phyloP scores from a whole-genome alignment of 306 rosid genomes.

The Canavalia ensiformis region DNA sequence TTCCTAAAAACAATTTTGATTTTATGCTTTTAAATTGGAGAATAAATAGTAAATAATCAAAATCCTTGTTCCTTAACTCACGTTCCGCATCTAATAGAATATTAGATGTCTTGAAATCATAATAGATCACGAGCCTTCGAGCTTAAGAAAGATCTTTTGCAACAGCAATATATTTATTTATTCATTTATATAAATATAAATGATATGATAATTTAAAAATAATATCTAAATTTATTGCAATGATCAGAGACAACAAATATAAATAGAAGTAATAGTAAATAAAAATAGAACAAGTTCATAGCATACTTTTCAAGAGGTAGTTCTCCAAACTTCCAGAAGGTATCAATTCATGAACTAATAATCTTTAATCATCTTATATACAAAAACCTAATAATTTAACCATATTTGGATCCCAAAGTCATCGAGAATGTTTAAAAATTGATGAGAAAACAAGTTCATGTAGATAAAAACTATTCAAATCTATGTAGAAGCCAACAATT shows the following conservation, averaged over 20 bases:
- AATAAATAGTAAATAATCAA: constrained; percentile 8
- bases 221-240: constrained; percentile 18
- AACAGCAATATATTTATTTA: constrained; percentile 10
- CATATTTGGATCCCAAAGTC: constrained; percentile 81
- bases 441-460: no score
- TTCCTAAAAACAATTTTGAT: constrained; percentile 64
- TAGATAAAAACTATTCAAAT: no score
- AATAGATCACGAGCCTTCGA: constrained; percentile 81
- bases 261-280: constrained; percentile 27
- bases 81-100: constrained; percentile 49
- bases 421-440: constrained; percentile 74
- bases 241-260: constrained; percentile 27
- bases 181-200: no score
- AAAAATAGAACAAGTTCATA: constrained; percentile 48
- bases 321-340: constrained; percentile 98
- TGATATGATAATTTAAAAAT: not conserved
- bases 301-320: constrained; percentile 93
- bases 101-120: constrained; percentile 91
- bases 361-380: constrained; percentile 92
- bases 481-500: no score
- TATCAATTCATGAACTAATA: constrained; percentile 90
- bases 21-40: constrained; percentile 35
- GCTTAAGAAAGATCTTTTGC: constrained; percentile 92
- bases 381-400: constrained; percentile 91
- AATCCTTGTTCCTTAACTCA: constrained; percentile 31